Conservation (phyloP, 192 early-diverging fungal genomes). For the Backusella sp. region DNA sequence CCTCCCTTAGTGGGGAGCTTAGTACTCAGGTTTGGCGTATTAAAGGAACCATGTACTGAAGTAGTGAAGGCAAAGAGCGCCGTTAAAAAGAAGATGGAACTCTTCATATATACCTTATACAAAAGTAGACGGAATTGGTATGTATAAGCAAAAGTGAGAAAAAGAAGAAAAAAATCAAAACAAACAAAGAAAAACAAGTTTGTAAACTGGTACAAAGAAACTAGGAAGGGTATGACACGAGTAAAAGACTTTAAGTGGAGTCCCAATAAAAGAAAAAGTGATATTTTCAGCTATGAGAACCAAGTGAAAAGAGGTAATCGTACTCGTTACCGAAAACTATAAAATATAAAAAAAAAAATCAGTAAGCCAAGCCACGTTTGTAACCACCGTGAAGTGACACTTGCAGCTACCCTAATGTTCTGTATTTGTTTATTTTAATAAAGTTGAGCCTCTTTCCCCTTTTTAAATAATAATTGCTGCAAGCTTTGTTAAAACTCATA, state of each 20-base stretch:
- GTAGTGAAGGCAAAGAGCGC: constrained; percentile 14
- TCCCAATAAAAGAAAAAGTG: constrained; percentile 1
- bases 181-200: background rate
- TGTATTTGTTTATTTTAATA: no score
- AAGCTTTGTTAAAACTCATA: no score
- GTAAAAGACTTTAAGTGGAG: constrained; percentile 4
- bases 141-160: constrained; percentile 1
- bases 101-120: background rate
- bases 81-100: background rate
- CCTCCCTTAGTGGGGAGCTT: constrained; percentile 20
- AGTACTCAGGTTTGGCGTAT: constrained; percentile 12
- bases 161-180: background rate
- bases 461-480: no score
- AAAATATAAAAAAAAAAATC: no score
- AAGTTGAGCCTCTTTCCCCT: no score
- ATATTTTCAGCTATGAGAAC: background rate
- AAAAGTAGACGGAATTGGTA: background rate
- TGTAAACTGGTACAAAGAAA: background rate
- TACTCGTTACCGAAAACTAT: no score
- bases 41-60: constrained; percentile 20
- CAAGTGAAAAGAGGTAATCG: background rate
- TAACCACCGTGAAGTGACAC: no score
- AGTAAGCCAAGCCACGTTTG: no score
- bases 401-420: no score
- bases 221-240: background rate